A percentile compares a stretch with the other conserved stretches of the same genome.
phyloP scores from a whole-genome alignment of 768 basidiomycete species.

The Solioccasus polychromus region DNA sequence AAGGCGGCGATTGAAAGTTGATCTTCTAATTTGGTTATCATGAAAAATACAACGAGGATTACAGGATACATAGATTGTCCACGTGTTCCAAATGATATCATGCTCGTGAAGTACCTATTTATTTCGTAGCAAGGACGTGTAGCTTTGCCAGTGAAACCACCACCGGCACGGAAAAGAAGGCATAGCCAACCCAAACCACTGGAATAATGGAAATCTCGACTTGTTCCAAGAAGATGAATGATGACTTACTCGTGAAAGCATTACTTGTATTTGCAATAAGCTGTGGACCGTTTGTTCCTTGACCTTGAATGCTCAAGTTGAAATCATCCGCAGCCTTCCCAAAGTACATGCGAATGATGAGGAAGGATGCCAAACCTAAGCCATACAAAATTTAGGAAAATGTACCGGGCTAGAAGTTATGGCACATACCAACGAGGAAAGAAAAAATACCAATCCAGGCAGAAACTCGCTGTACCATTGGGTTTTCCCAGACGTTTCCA shows the following conservation, averaged over 20 bases:
- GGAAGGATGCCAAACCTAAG: slow-evolving; percentile 70
- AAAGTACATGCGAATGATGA: slow-evolving; percentile 78
- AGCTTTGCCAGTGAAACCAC: slow-evolving; percentile 67
- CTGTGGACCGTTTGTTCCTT: slow-evolving; percentile 52
- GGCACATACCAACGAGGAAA: slow-evolving; percentile 62
- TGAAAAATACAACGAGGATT: no score
- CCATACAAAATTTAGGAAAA: not conserved
- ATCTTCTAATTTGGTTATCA: no score
- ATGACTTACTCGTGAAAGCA: slow-evolving; percentile 67
- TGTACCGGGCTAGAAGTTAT: not conserved
- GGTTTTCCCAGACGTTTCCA: slow-evolving; percentile 49
- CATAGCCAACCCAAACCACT: slow-evolving; percentile 82
- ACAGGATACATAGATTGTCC: no score
- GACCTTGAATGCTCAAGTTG: slow-evolving; percentile 55
- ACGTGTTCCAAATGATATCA: not conserved
- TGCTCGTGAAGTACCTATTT: slow-evolving; percentile 9
- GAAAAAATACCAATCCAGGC: slow-evolving; percentile 77
- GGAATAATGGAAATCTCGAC: slow-evolving; percentile 1
- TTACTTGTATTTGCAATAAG: slow-evolving; percentile 64
- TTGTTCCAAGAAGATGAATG: not conserved
- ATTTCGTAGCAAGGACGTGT: slow-evolving; percentile 52
- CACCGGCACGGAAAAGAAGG: slow-evolving; percentile 69
- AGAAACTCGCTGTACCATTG: slow-evolving; percentile 52
- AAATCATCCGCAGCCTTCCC: slow-evolving; percentile 78
- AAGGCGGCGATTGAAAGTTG: no score